phyloP scores from a whole-genome alignment of 345 rosid genomes.

The Hirschfeldia incana region DNA sequence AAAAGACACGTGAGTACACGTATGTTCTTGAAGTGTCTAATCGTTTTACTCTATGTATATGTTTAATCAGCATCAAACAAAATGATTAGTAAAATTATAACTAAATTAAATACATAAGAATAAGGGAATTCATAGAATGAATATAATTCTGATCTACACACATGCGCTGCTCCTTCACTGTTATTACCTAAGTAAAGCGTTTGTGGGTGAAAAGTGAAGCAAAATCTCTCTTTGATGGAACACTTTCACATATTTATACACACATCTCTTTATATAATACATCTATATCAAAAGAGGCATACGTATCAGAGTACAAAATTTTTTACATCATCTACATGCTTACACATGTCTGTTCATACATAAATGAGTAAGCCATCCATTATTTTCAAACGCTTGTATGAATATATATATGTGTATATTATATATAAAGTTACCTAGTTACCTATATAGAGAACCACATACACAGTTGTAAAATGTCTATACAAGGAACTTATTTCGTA shows the following conservation, averaged over 20 bases:
- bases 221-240: slow-evolving; percentile 15
- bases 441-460: not conserved
- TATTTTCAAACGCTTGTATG: not conserved
- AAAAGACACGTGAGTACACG: slow-evolving; percentile 27
- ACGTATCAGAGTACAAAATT: not conserved
- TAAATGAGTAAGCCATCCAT: not conserved
- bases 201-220: slow-evolving; percentile 25
- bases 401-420: not conserved
- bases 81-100: not conserved
- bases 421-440: not conserved
- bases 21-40: not conserved
- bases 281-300: not conserved
- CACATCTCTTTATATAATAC: not conserved
- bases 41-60: not conserved
- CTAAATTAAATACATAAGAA: not conserved
- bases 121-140: slow-evolving; percentile 11
- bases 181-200: slow-evolving; percentile 7
- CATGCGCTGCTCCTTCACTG: slow-evolving; percentile 23
- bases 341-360: slow-evolving; percentile 8
- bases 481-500: slow-evolving; percentile 20
- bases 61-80: not conserved
- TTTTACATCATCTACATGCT: slow-evolving; percentile 1
- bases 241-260: slow-evolving; percentile 11
- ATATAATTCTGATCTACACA: slow-evolving; percentile 21
- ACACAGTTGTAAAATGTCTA: slow-evolving; percentile 6